A percentile compares a stretch with the other conserved stretches of the same genome.
Conservation (phyloP, 2,329 filamentous ascomycete species). For the Drechslera avenae region DNA sequence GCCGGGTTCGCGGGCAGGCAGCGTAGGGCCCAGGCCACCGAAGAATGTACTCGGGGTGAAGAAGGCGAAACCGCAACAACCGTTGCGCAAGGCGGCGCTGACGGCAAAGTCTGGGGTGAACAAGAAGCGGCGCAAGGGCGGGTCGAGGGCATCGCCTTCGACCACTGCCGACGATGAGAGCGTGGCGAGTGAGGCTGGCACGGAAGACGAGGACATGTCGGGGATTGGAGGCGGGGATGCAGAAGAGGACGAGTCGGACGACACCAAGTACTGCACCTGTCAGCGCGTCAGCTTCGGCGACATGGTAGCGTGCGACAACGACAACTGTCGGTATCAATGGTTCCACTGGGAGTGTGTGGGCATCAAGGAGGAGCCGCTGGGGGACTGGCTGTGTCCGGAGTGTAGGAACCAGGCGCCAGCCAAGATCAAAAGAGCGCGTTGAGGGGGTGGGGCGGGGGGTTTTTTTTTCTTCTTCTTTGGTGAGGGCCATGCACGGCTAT, state of each 20-base stretch:
- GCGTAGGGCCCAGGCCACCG: conserved; percentile 58
- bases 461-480: too few relatives aligned
- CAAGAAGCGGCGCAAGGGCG: conserved; percentile 47
- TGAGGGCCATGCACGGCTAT: too few relatives aligned
- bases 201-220: conserved; percentile 59
- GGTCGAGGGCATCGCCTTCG: conserved; percentile 48
- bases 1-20: conserved; percentile 62
- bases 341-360: conserved; percentile 75
- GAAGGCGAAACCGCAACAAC: conserved; percentile 61
- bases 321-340: conserved; percentile 81
- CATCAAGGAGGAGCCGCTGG: conserved; percentile 56
- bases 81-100: conserved; percentile 44
- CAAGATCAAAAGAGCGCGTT: conserved; percentile 51
- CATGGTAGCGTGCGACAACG: conserved; percentile 89
- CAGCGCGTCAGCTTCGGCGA: conserved; percentile 84
- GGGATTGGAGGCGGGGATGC: conserved; percentile 47
- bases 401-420: conserved; percentile 46
- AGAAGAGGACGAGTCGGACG: conserved; percentile 73
- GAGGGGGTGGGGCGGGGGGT: too few relatives aligned
- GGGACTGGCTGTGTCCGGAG: conserved; percentile 58
- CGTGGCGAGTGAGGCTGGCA: conserved; percentile 53
- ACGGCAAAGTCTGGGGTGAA: conserved; percentile 44
- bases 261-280: conserved; percentile 79
- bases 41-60: conserved; percentile 58
- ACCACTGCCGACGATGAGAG: conserved; percentile 59